phyloP scores from a whole-genome alignment of 805 yeast species.

The Candida maltosa region DNA sequence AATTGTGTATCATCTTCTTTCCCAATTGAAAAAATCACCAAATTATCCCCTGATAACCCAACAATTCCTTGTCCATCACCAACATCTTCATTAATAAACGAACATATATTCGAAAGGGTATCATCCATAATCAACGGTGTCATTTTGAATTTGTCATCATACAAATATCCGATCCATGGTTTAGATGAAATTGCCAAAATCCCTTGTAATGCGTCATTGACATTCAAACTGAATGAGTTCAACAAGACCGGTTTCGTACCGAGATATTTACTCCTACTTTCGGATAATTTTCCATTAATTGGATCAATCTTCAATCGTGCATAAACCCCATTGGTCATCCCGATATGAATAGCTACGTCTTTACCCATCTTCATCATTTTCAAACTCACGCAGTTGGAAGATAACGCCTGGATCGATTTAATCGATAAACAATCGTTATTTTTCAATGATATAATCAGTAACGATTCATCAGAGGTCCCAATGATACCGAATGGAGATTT shows the following conservation, averaged over 20 bases:
- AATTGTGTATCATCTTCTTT: constrained; percentile 29
- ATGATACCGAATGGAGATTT: constrained; percentile 59
- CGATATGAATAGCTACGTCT: constrained; percentile 58
- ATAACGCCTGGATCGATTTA: constrained; percentile 62
- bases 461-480: constrained; percentile 67
- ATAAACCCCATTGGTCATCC: constrained; percentile 81
- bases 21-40: constrained; percentile 57
- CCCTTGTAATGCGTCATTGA: constrained; percentile 18
- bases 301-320: constrained; percentile 58
- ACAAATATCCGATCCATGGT: constrained; percentile 52
- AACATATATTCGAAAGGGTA: constrained; percentile 44
- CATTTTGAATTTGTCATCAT: constrained; percentile 33
- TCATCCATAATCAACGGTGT: constrained; percentile 45
- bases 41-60: constrained; percentile 50
- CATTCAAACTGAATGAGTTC: constrained; percentile 28
- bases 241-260: constrained; percentile 67
- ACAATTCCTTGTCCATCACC: constrained; percentile 62
- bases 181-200: constrained; percentile 51
- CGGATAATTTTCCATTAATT: constrained; percentile 54
- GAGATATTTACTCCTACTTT: constrained; percentile 65
- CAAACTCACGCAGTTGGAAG: constrained; percentile 38
- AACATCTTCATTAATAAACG: constrained; percentile 62
- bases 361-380: constrained; percentile 16
- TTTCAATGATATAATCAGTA: constrained; percentile 64
- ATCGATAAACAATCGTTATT: constrained; percentile 58